Base-by-base conservation (phyloP, 1,139 yeast species). In the Kodamaea arcana region DNA sequence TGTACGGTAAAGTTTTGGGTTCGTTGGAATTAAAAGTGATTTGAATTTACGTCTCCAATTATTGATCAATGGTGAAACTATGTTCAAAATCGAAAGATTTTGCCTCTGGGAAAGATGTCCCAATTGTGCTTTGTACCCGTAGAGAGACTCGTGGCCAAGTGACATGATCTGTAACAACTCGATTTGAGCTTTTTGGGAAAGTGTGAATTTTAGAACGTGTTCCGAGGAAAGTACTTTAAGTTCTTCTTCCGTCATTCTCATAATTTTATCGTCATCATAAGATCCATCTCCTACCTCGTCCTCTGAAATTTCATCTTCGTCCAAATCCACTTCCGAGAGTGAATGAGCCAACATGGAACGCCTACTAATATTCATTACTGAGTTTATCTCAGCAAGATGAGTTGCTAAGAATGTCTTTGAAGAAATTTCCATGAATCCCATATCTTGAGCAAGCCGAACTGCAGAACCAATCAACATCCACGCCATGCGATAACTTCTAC, bases 381-480 rank as follows among this genome's bases (percentile, higher is more conserved):
- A 73, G 51, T 78, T 74, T 18, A 86, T 82, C 54, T 90, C 97
- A 3, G 95, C 79, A 32, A 83, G 67, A 55, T 87, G 95, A 0
- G 94, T 78, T 0, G 95, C 95, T 39, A 87, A 65, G 50, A 83
- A 85, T 2, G 88, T 78, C 45, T 82, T 75, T 10, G 90, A 70
- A 44, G 84, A 78, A 13, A 78, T 74, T 35, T 84, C 87, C 70
- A 83, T 78, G 45, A 83, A 73, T 5, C 87, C 88, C 75, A 86
- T 77, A 56, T 87, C 94, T 54, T 87, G 95, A 3, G 95, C 94
- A 30, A 90, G 61, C 36, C 97, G 67, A 3, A 86, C 84, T 0
- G 94, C 90, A 2, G 85, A 78, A 4, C 97, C 97, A 36, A 86
- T 81, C 42, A 87, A 71, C 92, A 87, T 83, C 92, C 95, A 88